A percentile compares a stretch with the other conserved stretches of the same genome.
Evolutionary conservation across 2,329 filamentous ascomycete species (phyloP).

Genomic region (Nigrograna mackinnonii): DNA sequence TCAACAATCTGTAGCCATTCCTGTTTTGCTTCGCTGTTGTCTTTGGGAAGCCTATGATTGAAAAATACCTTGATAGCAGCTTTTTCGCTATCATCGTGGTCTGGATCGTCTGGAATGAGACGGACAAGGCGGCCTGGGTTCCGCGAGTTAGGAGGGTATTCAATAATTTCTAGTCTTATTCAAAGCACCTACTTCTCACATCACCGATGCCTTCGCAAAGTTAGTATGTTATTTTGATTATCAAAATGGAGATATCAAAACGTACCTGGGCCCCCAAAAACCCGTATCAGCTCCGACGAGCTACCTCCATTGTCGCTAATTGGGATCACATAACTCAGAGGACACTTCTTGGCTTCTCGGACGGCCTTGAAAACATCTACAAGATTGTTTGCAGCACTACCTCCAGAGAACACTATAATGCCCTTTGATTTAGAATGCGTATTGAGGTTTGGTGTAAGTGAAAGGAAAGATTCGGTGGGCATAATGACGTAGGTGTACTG

Average conservation of each 20-base stretch:
- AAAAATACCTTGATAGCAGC: constrained; percentile 80
- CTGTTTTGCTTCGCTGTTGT: constrained; percentile 62
- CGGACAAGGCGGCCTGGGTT: constrained; percentile 80
- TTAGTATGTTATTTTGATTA: no score
- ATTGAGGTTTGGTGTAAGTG: no score
- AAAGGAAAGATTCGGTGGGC: no score
- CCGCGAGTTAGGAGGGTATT: neutral
- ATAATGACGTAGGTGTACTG: no score
- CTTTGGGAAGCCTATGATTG: constrained; percentile 78
- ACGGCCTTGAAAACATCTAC: constrained; percentile 82
- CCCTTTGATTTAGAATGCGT: constrained; percentile 48
- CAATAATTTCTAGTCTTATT: no score
- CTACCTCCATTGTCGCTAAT: constrained; percentile 96
- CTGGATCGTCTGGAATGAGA: constrained; percentile 71
- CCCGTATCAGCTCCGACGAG: constrained; percentile 88
- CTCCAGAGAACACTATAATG: constrained; percentile 87
- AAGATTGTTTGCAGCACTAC: constrained; percentile 90
- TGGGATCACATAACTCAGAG: constrained; percentile 84
- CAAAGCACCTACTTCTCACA: constrained; percentile 70
- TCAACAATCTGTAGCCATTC: constrained; percentile 94
- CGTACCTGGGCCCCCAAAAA: constrained; percentile 88
- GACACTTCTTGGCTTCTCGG: constrained; percentile 64
- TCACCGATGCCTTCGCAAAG: constrained; percentile 64
- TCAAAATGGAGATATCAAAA: no score
- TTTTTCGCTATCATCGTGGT: constrained; percentile 57